phyloP scores from a whole-genome alignment of 345 rosid species.

The Litchi chinensis region DNA sequence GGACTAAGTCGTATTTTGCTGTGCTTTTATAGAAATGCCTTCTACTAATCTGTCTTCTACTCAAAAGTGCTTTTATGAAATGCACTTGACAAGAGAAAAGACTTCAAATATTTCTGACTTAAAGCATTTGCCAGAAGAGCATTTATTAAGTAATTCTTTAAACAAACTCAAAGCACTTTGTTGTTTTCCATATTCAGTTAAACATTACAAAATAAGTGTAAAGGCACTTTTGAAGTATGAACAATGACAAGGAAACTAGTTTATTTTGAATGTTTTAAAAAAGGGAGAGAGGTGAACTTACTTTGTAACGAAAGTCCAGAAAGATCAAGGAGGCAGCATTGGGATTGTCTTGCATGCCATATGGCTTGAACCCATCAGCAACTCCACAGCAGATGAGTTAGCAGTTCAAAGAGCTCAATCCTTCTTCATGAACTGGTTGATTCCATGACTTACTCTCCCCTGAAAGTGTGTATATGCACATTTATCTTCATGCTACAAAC shows the following conservation, averaged over 20 bases:
- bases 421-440: slow-evolving; percentile 23
- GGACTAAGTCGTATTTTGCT: neutral
- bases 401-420: slow-evolving; percentile 35
- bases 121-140: too few species aligned
- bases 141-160: too few species aligned
- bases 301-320: slow-evolving; percentile 24
- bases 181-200: too few species aligned
- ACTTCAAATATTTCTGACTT: too few species aligned
- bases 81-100: too few species aligned
- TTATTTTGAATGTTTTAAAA: too few species aligned
- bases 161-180: too few species aligned
- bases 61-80: neutral
- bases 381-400: slow-evolving; percentile 27
- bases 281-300: neutral
- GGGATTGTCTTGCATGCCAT: slow-evolving; percentile 30
- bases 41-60: neutral
- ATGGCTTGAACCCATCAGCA: slow-evolving; percentile 33
- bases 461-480: neutral
- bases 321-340: slow-evolving; percentile 40
- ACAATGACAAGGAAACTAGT: neutral
- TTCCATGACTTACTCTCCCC: neutral
- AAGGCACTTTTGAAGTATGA: neutral
- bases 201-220: neutral
- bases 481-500: neutral
- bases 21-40: neutral